These are phyloP conservation scores for Nannizzia gypsea DNA, from an alignment of 2,329 filamentous ascomycete species.

Conservation along the genomic window DNA sequence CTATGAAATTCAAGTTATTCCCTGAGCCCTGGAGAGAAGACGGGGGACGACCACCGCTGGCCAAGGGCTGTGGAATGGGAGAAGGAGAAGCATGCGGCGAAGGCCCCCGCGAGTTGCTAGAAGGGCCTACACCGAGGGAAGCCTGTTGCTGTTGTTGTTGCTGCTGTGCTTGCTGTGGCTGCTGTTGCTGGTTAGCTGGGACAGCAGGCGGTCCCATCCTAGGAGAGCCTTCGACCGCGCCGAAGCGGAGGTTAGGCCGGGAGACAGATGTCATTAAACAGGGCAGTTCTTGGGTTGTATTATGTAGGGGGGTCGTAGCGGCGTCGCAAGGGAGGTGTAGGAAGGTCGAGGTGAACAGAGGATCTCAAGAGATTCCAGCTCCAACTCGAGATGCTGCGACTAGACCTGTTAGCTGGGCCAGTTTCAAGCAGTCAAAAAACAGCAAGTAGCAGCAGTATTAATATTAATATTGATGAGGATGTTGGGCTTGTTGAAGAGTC, in stretches of 20 bases:
- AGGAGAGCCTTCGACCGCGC: constrained; percentile 36
- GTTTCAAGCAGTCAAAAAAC: too few species aligned
- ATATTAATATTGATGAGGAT: too few species aligned
- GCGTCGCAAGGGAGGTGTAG: constrained; percentile 2
- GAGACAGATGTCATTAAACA: constrained; percentile 52
- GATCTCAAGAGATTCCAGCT: constrained; percentile 13
- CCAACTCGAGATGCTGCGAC: constrained; percentile 10
- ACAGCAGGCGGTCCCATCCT: constrained; percentile 51
- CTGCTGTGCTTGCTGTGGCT: too few species aligned
- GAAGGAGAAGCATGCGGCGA: constrained; percentile 84
- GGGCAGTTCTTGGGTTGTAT: constrained; percentile 18
- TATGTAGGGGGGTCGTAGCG: background rate
- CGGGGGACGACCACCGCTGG: constrained; percentile 72
- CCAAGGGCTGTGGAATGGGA: constrained; percentile 79
- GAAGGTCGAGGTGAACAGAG: constrained; percentile 3
- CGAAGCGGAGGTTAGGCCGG: constrained; percentile 44
- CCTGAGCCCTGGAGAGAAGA: constrained; percentile 59
- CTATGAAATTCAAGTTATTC: constrained; percentile 68
- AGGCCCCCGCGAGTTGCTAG: constrained; percentile 60
- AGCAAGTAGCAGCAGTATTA: too few species aligned
- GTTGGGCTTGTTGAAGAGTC: too few species aligned
- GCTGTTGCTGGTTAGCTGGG: constrained; percentile 27
- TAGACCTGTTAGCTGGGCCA: background rate
- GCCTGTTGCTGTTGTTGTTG: constrained; percentile 16
- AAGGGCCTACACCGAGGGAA: constrained; percentile 39